Evolutionary conservation across 345 rosid species (phyloP), one percentile per base, ranked within the genome.

Genomic region (Eucalyptus cladocalyx): DNA sequence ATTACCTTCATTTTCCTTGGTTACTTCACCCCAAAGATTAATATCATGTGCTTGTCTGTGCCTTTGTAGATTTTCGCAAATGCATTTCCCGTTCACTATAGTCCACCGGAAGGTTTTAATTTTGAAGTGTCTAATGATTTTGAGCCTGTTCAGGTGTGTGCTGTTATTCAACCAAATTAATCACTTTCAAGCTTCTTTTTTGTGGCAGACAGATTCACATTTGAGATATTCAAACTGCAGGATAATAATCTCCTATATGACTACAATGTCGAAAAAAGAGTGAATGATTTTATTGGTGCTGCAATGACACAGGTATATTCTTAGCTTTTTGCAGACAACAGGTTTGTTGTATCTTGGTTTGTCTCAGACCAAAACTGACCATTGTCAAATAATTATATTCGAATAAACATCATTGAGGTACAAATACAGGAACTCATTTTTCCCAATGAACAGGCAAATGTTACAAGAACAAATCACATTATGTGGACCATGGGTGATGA

Each of bases 401-500:
- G 42, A 69, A 34, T 69, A 34, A 69, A 69, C 42, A 34, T 32
- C 12, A 14, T 34, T 17, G 43, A 69, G 40, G 15, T 37, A 26
- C 50, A 40, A 2, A 49, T 11, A 43, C 18, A 28, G 60, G 65
- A 15, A 16, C 76, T 49, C 34, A 40, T 47, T 76, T 51, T 80
- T 69, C 42, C 87, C 43, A 43, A 37, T 86, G 67, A 86, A 32
- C 88, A 97, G 98, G 98, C 97, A 69, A 97, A 94, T 88, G 97
- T 97, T 88, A 97, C 93, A 17, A 91, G 97, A 89, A 95, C 94
- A 60, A 95, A 95, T 90, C 98, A 97, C 91, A 94, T 97, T 49
- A 96, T 97, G 99, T 97, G 98, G 99, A 97, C 99, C 49, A 97
- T 97, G 99, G 99, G 99, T 83, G 98, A 96, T 90, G 99, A 97